Evolutionary conservation across 2,329 filamentous ascomycete species (phyloP).

Genomic region (Stachybotrys echinatus): DNA sequence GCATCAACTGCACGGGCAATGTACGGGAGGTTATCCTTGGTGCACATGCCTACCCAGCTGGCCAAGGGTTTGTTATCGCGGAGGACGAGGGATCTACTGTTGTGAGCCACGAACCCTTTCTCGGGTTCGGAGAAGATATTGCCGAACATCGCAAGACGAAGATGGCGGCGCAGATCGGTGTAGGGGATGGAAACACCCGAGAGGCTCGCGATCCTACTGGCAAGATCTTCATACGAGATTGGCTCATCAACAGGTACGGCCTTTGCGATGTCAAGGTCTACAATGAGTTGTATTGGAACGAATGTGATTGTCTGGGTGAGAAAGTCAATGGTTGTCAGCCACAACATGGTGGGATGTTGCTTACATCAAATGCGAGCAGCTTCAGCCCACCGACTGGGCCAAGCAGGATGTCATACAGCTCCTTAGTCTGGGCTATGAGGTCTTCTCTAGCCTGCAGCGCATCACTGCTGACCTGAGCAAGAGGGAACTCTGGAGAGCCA

Average conservation of each 20-base stretch:
- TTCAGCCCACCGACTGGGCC: conserved; percentile 18
- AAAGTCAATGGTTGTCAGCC: background rate
- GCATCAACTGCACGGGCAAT: conserved; percentile 23
- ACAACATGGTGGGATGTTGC: background rate
- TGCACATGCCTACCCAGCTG: conserved; percentile 24
- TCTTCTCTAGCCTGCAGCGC: conserved; percentile 9
- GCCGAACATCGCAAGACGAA: conserved; percentile 33
- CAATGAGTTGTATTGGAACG: conserved; percentile 22
- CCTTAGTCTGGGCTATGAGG: conserved; percentile 16
- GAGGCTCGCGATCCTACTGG: conserved; percentile 19
- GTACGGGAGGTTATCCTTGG: conserved; percentile 21
- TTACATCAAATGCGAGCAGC: conserved; percentile 20
- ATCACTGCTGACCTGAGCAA: conserved; percentile 5
- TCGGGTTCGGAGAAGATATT: conserved; percentile 33
- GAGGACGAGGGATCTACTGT: conserved; percentile 23
- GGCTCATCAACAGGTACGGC: conserved; percentile 17
- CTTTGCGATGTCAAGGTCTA: conserved; percentile 22
- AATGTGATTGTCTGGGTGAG: conserved; percentile 15
- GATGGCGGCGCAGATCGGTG: conserved; percentile 24
- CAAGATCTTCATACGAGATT: conserved; percentile 21
- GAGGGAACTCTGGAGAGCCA: conserved; percentile 13
- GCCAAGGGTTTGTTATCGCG: conserved; percentile 17
- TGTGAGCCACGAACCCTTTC: conserved; percentile 32
- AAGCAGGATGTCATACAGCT: conserved; percentile 18
- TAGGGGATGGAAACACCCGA: conserved; percentile 29